Evolutionary conservation across 495 filamentous ascomycete genomes (phyloP).

Genomic region (Hyaloscypha variabilis): DNA sequence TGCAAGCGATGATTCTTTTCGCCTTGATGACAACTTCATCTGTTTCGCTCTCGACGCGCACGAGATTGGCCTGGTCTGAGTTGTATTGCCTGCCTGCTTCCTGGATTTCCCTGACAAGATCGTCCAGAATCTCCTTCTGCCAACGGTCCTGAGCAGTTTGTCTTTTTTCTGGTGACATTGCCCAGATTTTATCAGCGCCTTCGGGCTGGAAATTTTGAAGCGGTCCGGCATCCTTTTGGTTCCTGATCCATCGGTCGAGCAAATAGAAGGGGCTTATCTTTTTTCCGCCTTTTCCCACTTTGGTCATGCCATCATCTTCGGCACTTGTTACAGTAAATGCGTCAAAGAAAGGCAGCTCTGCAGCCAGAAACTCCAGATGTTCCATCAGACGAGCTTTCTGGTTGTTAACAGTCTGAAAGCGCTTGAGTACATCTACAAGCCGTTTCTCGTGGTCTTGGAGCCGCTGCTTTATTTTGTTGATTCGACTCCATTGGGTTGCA

Average conservation of each 20-base stretch:
- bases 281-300: conserved; percentile 50
- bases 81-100: conserved; percentile 45
- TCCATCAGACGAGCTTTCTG: conserved; percentile 50
- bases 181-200: conserved; percentile 51
- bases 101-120: conserved; percentile 46
- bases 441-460: conserved; percentile 15
- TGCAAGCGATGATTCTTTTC: conserved; percentile 73
- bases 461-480: conserved; percentile 15
- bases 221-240: conserved; percentile 46
- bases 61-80: conserved; percentile 41
- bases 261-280: conserved; percentile 54
- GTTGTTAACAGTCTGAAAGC: conserved; percentile 23
- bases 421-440: conserved; percentile 32
- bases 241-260: conserved; percentile 56
- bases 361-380: conserved; percentile 61
- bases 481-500: conserved; percentile 19
- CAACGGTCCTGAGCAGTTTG: conserved; percentile 44
- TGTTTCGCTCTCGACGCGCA: conserved; percentile 45
- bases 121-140: conserved; percentile 50
- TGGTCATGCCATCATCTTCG: conserved; percentile 40
- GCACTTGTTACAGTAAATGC: conserved; percentile 53
- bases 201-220: conserved; percentile 35
- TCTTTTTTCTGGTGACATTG: conserved; percentile 44
- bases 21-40: conserved; percentile 46
- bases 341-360: conserved; percentile 55